phyloP scores from a whole-genome alignment of 2,329 filamentous ascomycete species.

The Mycogone perniciosa region DNA sequence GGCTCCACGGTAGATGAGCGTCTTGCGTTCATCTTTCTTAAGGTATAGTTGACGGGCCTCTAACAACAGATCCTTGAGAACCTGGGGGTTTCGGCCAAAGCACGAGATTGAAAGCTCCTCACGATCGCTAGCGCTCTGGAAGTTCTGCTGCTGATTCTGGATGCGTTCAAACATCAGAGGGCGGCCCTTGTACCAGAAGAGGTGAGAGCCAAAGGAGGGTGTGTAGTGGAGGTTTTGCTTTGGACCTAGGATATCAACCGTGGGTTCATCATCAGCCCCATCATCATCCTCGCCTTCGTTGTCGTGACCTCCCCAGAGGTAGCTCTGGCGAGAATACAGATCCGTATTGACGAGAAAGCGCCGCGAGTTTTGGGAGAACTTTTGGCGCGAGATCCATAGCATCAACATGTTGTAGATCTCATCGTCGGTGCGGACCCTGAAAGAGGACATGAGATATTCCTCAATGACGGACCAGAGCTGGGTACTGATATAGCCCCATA shows the following conservation, averaged over 20 bases:
- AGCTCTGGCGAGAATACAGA: conserved; percentile 47
- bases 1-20: conserved; percentile 57
- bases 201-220: conserved; percentile 59
- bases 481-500: conserved; percentile 46
- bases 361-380: conserved; percentile 52
- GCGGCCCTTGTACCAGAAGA: conserved; percentile 59
- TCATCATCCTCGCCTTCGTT: conserved; percentile 37
- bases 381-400: conserved; percentile 60
- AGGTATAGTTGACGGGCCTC: conserved; percentile 52
- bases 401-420: conserved; percentile 69
- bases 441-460: conserved; percentile 56
- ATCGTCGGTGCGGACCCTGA: conserved; percentile 61
- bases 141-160: conserved; percentile 39
- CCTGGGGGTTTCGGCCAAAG: conserved; percentile 53
- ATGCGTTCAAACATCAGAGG: conserved; percentile 52
- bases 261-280: conserved; percentile 20
- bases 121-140: conserved; percentile 40
- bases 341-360: conserved; percentile 61
- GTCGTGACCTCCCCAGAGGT: conserved; percentile 41
- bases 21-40: conserved; percentile 54
- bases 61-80: conserved; percentile 56
- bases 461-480: conserved; percentile 44
- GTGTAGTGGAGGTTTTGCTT: conserved; percentile 55
- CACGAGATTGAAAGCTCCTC: conserved; percentile 56
- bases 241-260: conserved; percentile 28